These are phyloP conservation scores for Cladosporium sp. DNA, from an alignment of 2,329 filamentous ascomycete species.

Conservation along the genomic window DNA sequence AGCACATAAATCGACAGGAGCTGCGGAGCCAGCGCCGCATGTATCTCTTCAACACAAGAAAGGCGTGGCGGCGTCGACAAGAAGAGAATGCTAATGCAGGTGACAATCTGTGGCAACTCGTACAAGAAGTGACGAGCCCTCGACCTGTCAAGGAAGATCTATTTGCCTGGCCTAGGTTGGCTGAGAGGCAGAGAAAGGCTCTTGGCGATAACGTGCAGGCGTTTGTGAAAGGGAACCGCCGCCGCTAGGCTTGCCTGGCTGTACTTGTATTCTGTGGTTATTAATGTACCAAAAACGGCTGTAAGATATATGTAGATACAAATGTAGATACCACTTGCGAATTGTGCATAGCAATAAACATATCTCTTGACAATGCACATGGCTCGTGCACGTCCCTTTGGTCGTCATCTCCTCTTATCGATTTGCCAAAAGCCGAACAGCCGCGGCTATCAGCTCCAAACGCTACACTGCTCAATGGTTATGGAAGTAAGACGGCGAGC, in stretches of 20 bases:
- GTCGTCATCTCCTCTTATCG: background rate
- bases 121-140: background rate
- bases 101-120: background rate
- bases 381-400: background rate
- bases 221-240: background rate
- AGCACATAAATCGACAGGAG: background rate
- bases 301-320: too few relatives aligned
- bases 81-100: background rate
- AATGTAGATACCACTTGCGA: too few relatives aligned
- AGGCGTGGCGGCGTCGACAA: background rate
- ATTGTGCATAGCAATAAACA: background rate
- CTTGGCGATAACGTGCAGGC: slow-evolving; percentile 10
- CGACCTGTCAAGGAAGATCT: background rate
- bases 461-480: background rate
- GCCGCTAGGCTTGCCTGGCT: background rate
- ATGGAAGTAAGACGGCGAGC: background rate
- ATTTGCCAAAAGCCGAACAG: background rate
- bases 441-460: slow-evolving; percentile 5
- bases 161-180: slow-evolving; percentile 5
- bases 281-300: background rate
- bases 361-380: too few relatives aligned
- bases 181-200: background rate
- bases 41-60: background rate
- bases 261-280: background rate
- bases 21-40: background rate